Evolutionary conservation across 306 rosid genomes (phyloP).

Genomic region (Dalbergia cochinchinensis): DNA sequence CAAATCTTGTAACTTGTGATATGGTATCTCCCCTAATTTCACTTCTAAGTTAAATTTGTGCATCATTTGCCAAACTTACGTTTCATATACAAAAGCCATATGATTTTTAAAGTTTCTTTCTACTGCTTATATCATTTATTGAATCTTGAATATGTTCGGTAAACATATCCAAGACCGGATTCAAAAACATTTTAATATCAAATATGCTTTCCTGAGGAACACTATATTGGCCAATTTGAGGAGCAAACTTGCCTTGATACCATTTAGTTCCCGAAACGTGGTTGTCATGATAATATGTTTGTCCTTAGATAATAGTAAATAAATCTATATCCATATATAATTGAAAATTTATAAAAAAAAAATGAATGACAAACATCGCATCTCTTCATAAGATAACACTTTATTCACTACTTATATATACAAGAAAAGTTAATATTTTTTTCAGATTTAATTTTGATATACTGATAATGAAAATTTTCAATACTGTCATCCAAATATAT

Average conservation of each 20-base stretch:
- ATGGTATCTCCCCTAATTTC: too few species aligned
- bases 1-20: too few species aligned
- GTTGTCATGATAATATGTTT: background rate
- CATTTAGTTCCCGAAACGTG: background rate
- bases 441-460: background rate
- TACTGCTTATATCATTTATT: too few species aligned
- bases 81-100: too few species aligned
- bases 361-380: background rate
- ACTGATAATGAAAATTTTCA: constrained; percentile 5
- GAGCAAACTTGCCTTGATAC: background rate
- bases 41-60: too few species aligned
- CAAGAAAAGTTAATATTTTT: background rate
- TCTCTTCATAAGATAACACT: background rate
- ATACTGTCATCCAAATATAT: background rate
- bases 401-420: background rate
- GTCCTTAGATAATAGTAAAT: background rate
- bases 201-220: too few species aligned
- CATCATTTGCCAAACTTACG: too few species aligned
- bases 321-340: background rate
- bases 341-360: background rate
- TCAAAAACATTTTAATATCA: too few species aligned
- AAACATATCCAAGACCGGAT: too few species aligned
- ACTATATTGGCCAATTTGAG: too few species aligned
- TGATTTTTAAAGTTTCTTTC: too few species aligned
- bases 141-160: too few species aligned